phyloP scores from a whole-genome alignment of 352 stramenopile species.

The Pythium phragmiticola region DNA sequence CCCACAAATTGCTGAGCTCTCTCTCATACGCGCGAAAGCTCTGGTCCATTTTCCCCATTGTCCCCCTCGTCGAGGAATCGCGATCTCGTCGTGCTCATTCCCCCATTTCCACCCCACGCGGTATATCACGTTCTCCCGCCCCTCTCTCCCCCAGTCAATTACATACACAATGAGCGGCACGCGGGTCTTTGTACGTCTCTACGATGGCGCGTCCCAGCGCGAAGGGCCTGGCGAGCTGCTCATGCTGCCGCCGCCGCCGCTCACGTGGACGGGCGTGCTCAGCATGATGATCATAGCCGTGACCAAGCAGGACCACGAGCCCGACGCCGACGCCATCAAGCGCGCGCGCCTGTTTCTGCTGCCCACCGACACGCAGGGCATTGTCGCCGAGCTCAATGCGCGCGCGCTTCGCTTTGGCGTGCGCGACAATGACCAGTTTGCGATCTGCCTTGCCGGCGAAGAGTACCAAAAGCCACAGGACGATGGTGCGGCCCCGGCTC shows the following conservation, averaged over 20 bases:
- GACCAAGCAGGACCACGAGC: conserved; percentile 43
- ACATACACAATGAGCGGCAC: conserved; percentile 25
- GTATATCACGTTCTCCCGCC: not conserved
- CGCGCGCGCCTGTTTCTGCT: conserved; percentile 67
- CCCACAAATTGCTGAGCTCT: not conserved
- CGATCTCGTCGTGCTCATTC: conserved; percentile 5
- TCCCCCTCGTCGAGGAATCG: not conserved
- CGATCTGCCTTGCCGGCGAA: conserved; percentile 65
- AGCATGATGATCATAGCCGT: conserved; percentile 61
- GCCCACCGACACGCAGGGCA: conserved; percentile 50
- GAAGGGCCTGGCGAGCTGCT: conserved; percentile 70
- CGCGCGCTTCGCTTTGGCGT: conserved; percentile 73
- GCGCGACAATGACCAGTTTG: conserved; percentile 77
- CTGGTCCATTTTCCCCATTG: not conserved
- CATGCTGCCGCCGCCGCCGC: conserved; percentile 57
- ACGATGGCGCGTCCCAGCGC: conserved; percentile 43
- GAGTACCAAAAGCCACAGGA: conserved; percentile 41
- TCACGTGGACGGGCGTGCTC: conserved; percentile 68
- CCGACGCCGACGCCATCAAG: conserved; percentile 37
- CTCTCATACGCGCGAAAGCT: not conserved
- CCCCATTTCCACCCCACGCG: conserved; percentile 14
- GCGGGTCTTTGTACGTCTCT: conserved; percentile 80
- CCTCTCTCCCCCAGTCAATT: not conserved
- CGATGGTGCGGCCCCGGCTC: not conserved
- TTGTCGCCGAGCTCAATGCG: conserved; percentile 70